Evolutionary conservation across 1,284 basidiomycete genomes (phyloP).

Genomic region (Sporisorium scitamineum): DNA sequence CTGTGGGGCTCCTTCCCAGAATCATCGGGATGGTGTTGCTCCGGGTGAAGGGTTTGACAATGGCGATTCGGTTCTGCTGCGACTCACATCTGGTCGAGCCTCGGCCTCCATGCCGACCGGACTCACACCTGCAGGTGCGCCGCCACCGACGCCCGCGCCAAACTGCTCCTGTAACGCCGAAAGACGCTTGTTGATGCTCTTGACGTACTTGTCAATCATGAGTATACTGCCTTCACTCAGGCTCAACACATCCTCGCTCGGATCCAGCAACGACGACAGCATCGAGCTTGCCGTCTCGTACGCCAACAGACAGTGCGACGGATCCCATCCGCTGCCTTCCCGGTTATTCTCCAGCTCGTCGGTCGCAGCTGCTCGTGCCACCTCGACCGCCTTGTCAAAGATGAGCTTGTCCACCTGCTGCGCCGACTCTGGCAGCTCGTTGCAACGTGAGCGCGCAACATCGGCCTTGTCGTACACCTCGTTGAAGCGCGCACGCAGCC

Average conservation of each 20-base stretch:
- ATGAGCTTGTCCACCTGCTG: slow-evolving; percentile 73
- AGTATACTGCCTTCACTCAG: slow-evolving; percentile 56
- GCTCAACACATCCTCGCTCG: slow-evolving; percentile 78
- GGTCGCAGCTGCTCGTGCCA: slow-evolving; percentile 86
- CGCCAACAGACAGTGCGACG: slow-evolving; percentile 82
- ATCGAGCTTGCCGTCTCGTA: slow-evolving; percentile 96
- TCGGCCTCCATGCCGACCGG: slow-evolving; percentile 20
- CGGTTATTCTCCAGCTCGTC: slow-evolving; percentile 79
- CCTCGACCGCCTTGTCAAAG: slow-evolving; percentile 74
- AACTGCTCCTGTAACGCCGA: slow-evolving; percentile 50
- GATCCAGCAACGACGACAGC: slow-evolving; percentile 89
- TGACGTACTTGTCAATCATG: slow-evolving; percentile 65
- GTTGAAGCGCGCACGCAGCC: slow-evolving; percentile 74
- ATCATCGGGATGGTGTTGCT: slow-evolving; percentile 15
- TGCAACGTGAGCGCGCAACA: slow-evolving; percentile 72
- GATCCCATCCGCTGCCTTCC: slow-evolving; percentile 76
- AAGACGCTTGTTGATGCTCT: slow-evolving; percentile 63
- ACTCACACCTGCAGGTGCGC: slow-evolving; percentile 10
- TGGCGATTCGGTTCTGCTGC: slow-evolving; percentile 30
- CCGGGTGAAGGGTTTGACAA: slow-evolving; percentile 23
- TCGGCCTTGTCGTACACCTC: slow-evolving; percentile 75
- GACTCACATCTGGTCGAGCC: slow-evolving; percentile 22
- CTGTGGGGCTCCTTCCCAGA: not conserved
- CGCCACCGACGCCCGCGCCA: slow-evolving; percentile 8
- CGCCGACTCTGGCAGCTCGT: slow-evolving; percentile 71